Evolutionary conservation across 108 stramenopile species (phyloP).

Genomic region (Cyclotella sp.): DNA sequence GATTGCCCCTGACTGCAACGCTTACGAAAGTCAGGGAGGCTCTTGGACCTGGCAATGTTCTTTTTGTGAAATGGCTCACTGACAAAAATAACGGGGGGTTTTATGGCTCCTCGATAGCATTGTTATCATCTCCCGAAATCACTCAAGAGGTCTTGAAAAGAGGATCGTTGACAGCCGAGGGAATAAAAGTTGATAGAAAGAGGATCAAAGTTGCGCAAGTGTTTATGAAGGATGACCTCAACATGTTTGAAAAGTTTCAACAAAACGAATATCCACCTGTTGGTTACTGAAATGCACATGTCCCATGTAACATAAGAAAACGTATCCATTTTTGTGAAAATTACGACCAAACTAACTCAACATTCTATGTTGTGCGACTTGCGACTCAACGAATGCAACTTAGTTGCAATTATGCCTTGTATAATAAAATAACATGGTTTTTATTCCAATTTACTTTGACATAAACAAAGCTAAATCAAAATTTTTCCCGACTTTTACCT

Average conservation of each 20-base stretch:
- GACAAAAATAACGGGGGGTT: conserved; percentile 58
- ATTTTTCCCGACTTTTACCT: too few species aligned
- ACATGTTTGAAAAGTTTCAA: conserved; percentile 11
- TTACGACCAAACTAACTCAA: not conserved
- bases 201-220: conserved; percentile 36
- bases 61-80: conserved; percentile 63
- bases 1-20: conserved; percentile 50
- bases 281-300: not conserved
- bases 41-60: conserved; percentile 33
- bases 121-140: conserved; percentile 44
- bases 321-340: not conserved
- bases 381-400: too few species aligned
- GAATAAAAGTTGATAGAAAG: conserved; percentile 44
- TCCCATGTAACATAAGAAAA: not conserved
- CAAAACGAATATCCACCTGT: conserved; percentile 27
- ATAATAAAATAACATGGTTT: too few species aligned
- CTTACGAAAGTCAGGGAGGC: conserved; percentile 53
- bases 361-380: not conserved
- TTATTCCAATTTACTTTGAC: too few species aligned
- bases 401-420: too few species aligned
- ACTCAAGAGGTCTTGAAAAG: conserved; percentile 32
- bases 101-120: conserved; percentile 72
- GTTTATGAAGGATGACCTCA: conserved; percentile 19
- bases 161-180: conserved; percentile 2
- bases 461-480: too few species aligned